Percentiles rank a stretch among this genome's conserved stretches.
Evolutionary conservation across 306 rosid species (phyloP).

Genomic region (Rubus idaeus): DNA sequence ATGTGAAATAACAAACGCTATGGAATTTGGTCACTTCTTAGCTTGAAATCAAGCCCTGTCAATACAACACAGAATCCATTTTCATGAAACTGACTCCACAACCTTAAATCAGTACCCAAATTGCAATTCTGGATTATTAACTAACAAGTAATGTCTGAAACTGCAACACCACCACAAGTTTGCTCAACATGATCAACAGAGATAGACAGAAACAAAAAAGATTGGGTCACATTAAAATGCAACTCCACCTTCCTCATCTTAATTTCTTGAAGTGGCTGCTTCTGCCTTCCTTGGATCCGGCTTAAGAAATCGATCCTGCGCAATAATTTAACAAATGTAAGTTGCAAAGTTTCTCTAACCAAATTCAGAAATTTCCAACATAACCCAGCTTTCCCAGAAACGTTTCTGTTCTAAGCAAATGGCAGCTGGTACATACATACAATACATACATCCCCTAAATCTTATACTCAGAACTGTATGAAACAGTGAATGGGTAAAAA

Average conservation of each 20-base stretch:
- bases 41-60: conserved; percentile 1
- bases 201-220: background rate
- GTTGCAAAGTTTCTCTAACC: background rate
- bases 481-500: background rate
- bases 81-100: background rate
- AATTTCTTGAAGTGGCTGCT: conserved; percentile 24
- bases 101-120: conserved; percentile 16
- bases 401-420: background rate
- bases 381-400: background rate
- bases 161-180: conserved; percentile 11
- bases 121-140: conserved; percentile 22
- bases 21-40: background rate
- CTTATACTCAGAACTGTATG: background rate
- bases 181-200: background rate
- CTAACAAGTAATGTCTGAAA: conserved; percentile 3
- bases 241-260: conserved; percentile 21
- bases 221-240: conserved; percentile 2
- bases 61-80: background rate
- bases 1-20: background rate
- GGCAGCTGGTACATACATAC: background rate
- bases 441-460: background rate
- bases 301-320: conserved; percentile 68
- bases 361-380: background rate
- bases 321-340: conserved; percentile 11
- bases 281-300: conserved; percentile 36